phyloP scores from a whole-genome alignment of 805 yeast species.

The Ogataea ganodermae region DNA sequence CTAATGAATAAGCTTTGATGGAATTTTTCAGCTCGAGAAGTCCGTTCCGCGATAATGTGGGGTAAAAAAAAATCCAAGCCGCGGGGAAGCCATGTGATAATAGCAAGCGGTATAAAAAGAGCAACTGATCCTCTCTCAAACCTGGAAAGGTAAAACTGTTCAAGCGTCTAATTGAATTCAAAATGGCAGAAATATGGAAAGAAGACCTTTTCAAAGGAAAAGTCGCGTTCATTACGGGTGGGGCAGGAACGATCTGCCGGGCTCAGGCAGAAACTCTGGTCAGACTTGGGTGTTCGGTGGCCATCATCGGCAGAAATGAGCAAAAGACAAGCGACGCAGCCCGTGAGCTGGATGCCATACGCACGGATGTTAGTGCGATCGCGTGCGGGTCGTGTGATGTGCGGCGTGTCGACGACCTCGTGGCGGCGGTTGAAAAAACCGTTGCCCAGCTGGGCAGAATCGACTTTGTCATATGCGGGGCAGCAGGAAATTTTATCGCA shows the following conservation, averaged over 20 bases:
- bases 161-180: no score
- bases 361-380: slow-evolving; percentile 65
- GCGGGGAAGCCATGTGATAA: slow-evolving; percentile 2
- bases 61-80: no score
- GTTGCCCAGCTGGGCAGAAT: slow-evolving; percentile 72
- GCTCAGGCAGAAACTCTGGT: slow-evolving; percentile 87
- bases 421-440: slow-evolving; percentile 63
- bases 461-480: slow-evolving; percentile 90
- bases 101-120: not conserved
- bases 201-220: slow-evolving; percentile 76
- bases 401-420: slow-evolving; percentile 61
- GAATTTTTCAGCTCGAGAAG: no score
- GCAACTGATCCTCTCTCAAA: not conserved
- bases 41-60: not conserved
- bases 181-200: slow-evolving; percentile 38
- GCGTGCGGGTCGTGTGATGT: slow-evolving; percentile 80
- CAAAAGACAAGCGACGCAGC: slow-evolving; percentile 71
- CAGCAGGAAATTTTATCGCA: slow-evolving; percentile 90
- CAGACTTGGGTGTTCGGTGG: slow-evolving; percentile 82
- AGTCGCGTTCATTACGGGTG: slow-evolving; percentile 91
- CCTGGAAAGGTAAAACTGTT: not conserved
- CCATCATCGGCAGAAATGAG: slow-evolving; percentile 76
- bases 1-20: not conserved
- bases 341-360: slow-evolving; percentile 55
- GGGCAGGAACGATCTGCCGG: slow-evolving; percentile 94